Percentiles rank a stretch among this genome's conserved stretches.
These are phyloP conservation scores for Talaromyces proteolyticus DNA, from an alignment of 495 filamentous ascomycete genomes.

Conservation along the genomic window DNA sequence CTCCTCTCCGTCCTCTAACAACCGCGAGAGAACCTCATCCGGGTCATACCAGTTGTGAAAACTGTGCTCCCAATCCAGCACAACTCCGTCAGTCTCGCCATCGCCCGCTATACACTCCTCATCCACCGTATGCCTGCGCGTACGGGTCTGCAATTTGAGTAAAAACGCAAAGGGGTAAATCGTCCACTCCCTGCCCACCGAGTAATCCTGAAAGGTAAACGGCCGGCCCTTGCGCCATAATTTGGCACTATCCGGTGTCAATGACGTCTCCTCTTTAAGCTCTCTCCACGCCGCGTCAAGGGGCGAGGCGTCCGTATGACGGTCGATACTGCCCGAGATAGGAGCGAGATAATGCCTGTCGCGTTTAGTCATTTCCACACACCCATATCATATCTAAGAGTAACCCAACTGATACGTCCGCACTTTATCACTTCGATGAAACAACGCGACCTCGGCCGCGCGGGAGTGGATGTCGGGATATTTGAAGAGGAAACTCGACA, in stretches of 20 bases:
- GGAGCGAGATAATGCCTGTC: slow-evolving; percentile 47
- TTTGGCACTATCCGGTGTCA: slow-evolving; percentile 36
- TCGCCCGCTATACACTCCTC: slow-evolving; percentile 1
- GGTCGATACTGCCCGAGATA: slow-evolving; percentile 55
- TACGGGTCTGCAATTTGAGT: slow-evolving; percentile 28
- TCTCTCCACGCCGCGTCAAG: slow-evolving; percentile 55
- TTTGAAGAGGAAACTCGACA: slow-evolving; percentile 52
- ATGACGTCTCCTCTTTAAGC: slow-evolving; percentile 54
- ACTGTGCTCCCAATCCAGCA: slow-evolving; percentile 60
- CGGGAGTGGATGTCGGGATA: slow-evolving; percentile 16
- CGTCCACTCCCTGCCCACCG: slow-evolving; percentile 52
- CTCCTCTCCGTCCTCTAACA: not conserved
- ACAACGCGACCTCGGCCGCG: slow-evolving; percentile 43
- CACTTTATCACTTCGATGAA: slow-evolving; percentile 51
- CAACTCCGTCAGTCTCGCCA: slow-evolving; percentile 37
- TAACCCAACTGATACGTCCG: slow-evolving; percentile 45
- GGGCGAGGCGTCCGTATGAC: slow-evolving; percentile 36
- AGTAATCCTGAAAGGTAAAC: slow-evolving; percentile 49
- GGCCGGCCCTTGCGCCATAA: slow-evolving; percentile 53
- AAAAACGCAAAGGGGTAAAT: slow-evolving; percentile 57
- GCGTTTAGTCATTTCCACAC: no score
- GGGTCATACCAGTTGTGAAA: slow-evolving; percentile 52
- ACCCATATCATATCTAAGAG: no score
- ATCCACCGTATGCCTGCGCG: not conserved
- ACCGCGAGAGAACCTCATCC: slow-evolving; percentile 16